These are phyloP conservation scores for Clitocybe nebularis DNA, from an alignment of 1,284 basidiomycete genomes.

Conservation along the genomic window DNA sequence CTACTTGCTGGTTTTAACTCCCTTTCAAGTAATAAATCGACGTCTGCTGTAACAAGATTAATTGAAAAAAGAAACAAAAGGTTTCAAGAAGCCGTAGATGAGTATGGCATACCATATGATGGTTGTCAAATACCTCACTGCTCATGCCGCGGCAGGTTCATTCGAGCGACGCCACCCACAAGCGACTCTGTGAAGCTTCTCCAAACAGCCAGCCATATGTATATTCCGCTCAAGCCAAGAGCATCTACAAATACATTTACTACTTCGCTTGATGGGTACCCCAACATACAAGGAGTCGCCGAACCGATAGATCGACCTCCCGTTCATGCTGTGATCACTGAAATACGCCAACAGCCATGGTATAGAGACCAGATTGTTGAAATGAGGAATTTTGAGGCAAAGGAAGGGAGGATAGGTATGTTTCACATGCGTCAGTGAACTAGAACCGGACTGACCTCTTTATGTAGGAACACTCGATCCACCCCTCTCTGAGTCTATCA, in stretches of 20 bases:
- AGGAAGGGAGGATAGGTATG: conserved; percentile 48
- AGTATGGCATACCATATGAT: conserved; percentile 40
- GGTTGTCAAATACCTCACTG: background rate
- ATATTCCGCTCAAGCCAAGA: conserved; percentile 69
- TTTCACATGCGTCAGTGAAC: background rate
- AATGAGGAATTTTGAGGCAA: conserved; percentile 49
- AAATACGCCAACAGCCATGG: conserved; percentile 56
- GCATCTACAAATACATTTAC: too few relatives aligned
- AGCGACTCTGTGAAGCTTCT: conserved; percentile 65
- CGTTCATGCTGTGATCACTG: conserved; percentile 54
- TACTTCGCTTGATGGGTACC: too few relatives aligned
- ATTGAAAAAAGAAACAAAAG: conserved; percentile 69
- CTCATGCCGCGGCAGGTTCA: conserved; percentile 41
- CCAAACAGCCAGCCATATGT: conserved; percentile 61
- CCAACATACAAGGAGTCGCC: too few relatives aligned
- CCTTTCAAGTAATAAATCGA: too few relatives aligned
- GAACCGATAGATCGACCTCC: conserved; percentile 50
- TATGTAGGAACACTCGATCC: conserved; percentile 46
- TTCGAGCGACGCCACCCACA: conserved; percentile 47
- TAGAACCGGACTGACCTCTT: background rate
- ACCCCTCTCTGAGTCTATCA: conserved; percentile 56
- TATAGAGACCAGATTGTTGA: conserved; percentile 69
- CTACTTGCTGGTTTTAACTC: too few relatives aligned
- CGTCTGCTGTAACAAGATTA: conserved; percentile 62
- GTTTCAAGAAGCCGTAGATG: conserved; percentile 68